Evolutionary conservation across 495 filamentous ascomycete genomes (phyloP).

Genomic region (Penicillium herquei): DNA sequence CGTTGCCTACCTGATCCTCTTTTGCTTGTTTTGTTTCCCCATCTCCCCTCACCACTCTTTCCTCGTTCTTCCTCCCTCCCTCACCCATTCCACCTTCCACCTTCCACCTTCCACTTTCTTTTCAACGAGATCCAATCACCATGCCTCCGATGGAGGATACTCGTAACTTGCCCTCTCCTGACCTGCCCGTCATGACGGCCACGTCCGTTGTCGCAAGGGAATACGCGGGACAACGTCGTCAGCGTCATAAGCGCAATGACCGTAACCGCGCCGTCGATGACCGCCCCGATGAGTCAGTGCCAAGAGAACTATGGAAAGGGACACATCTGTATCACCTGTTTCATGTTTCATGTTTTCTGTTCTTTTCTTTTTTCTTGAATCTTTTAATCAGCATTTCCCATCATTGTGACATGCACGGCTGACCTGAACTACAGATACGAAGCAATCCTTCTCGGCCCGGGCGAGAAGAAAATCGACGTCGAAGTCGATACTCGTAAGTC

Average conservation of each 20-base stretch:
- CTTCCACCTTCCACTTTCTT: too few relatives aligned
- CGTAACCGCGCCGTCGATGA: conserved; percentile 6
- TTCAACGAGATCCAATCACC: too few relatives aligned
- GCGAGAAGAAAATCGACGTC: conserved; percentile 90
- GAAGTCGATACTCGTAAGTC: conserved; percentile 79
- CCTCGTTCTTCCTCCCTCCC: neutral
- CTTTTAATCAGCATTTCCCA: neutral
- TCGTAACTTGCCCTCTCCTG: too few relatives aligned
- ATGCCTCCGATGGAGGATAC: too few relatives aligned
- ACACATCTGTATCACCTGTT: neutral
- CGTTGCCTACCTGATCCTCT: neutral
- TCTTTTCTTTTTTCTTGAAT: neutral
- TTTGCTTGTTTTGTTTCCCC: neutral
- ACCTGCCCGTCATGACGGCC: conserved; percentile 1
- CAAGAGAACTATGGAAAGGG: neutral
- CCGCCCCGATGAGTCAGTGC: conserved; percentile 21
- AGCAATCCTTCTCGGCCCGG: conserved; percentile 78
- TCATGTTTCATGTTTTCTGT: neutral
- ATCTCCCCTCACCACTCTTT: neutral
- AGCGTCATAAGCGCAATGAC: conserved; percentile 1
- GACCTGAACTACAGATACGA: conserved; percentile 66
- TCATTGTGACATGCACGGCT: neutral
- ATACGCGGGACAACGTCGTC: too few relatives aligned
- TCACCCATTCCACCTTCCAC: neutral
- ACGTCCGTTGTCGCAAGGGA: conserved; percentile 10